These are phyloP conservation scores for Panus rudis DNA, from an alignment of 768 basidiomycete species.

Conservation along the genomic window DNA sequence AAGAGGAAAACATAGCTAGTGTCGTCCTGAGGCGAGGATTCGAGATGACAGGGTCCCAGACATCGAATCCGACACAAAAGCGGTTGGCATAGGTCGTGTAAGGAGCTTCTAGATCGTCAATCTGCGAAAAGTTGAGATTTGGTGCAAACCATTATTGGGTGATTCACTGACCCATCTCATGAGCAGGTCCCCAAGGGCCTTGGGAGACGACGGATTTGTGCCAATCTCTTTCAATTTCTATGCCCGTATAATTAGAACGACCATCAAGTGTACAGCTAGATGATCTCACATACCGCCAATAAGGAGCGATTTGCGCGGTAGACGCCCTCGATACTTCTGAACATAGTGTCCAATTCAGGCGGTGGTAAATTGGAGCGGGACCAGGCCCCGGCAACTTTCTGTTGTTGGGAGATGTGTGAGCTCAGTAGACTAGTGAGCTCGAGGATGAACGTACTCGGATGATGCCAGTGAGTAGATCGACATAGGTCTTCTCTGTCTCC, in stretches of 20 bases:
- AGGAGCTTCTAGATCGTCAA: constrained; percentile 83
- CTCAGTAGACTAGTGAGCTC: background rate
- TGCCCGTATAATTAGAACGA: constrained; percentile 8
- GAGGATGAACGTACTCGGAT: constrained; percentile 63
- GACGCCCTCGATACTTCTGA: constrained; percentile 84
- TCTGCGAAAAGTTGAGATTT: constrained; percentile 40
- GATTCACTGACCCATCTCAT: constrained; percentile 85
- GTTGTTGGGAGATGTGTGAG: constrained; percentile 14
- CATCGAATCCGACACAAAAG: constrained; percentile 73
- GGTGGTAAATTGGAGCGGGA: constrained; percentile 93
- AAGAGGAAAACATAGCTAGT: constrained; percentile 59
- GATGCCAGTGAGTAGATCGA: constrained; percentile 81
- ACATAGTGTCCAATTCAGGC: constrained; percentile 86
- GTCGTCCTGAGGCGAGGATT: constrained; percentile 68
- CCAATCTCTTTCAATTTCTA: constrained; percentile 95
- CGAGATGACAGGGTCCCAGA: constrained; percentile 70
- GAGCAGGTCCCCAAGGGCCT: constrained; percentile 88
- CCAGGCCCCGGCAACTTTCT: constrained; percentile 99
- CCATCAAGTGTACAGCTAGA: background rate
- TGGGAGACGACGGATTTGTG: constrained; percentile 85
- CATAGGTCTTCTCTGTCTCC: constrained; percentile 88
- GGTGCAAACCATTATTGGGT: background rate
- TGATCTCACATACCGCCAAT: constrained; percentile 49
- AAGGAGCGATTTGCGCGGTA: constrained; percentile 88
- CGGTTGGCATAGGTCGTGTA: constrained; percentile 76